Evolutionary conservation across 2,329 filamentous ascomycete genomes (phyloP).

Genomic region (Aspergillus novoparasiticus): DNA sequence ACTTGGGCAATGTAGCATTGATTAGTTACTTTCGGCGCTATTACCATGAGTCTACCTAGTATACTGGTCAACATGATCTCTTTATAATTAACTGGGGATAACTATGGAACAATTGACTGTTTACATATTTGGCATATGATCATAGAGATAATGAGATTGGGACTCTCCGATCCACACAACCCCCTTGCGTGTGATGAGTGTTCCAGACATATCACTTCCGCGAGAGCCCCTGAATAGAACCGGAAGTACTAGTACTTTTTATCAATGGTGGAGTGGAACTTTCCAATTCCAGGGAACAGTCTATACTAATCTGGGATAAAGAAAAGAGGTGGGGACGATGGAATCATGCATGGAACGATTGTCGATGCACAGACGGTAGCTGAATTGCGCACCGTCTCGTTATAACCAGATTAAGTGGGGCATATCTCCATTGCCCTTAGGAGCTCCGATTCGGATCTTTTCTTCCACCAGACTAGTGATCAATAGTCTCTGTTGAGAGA

Average conservation of each 20-base stretch:
- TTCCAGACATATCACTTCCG: background rate
- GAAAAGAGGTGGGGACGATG: background rate
- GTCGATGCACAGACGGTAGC: background rate
- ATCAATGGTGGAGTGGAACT: no score
- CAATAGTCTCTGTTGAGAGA: background rate
- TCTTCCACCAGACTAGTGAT: background rate
- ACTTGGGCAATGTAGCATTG: no score
- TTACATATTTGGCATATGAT: background rate
- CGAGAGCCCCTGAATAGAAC: background rate
- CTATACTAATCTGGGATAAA: background rate
- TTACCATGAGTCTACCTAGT: no score
- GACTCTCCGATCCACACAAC: background rate
- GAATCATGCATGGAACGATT: background rate
- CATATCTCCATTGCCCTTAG: background rate
- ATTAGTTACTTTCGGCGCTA: no score
- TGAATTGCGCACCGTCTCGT: background rate
- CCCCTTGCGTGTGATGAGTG: background rate
- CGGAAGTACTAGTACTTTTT: background rate
- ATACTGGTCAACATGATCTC: no score
- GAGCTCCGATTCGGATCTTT: background rate
- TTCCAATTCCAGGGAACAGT: background rate
- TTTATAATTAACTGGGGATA: no score
- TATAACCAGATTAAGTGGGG: background rate
- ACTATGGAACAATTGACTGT: background rate
- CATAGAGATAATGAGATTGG: background rate